Conservation (phyloP, 192 early-diverging fungal genomes). For the Linnemannia zychae region DNA sequence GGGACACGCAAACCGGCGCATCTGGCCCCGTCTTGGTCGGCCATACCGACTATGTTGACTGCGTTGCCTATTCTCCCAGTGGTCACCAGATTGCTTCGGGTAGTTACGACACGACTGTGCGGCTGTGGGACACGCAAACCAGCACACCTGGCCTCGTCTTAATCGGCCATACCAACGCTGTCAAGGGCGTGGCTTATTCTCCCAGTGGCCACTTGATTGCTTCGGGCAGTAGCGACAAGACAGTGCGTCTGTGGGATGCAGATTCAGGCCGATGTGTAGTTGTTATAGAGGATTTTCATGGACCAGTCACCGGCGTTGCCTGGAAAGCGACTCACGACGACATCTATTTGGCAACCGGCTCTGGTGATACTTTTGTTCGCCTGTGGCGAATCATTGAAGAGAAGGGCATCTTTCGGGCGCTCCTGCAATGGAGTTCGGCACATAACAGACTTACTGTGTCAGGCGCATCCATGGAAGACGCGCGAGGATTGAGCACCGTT, state of each 20-base stretch:
- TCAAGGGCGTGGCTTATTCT: slow-evolving; percentile 6
- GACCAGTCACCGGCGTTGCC: neutral
- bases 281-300: slow-evolving; percentile 13
- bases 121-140: slow-evolving; percentile 17
- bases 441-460: slow-evolving; percentile 15
- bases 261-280: slow-evolving; percentile 10
- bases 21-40: neutral
- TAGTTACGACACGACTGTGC: slow-evolving; percentile 9
- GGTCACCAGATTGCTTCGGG: slow-evolving; percentile 15
- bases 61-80: slow-evolving; percentile 8
- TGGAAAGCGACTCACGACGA: slow-evolving; percentile 9
- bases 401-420: neutral
- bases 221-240: slow-evolving; percentile 2
- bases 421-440: slow-evolving; percentile 12
- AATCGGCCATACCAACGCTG: slow-evolving; percentile 7
- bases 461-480: neutral
- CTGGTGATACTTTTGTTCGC: neutral
- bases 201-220: slow-evolving; percentile 12
- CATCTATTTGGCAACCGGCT: slow-evolving; percentile 13
- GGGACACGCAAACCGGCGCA: slow-evolving; percentile 11
- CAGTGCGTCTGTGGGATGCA: slow-evolving; percentile 14
- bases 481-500: neutral
- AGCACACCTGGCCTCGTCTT: slow-evolving; percentile 5
- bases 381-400: slow-evolving; percentile 1
- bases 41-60: neutral